Percentiles rank a stretch among this genome's conserved stretches.
These are phyloP conservation scores for Aureobasidium sp. DNA, from an alignment of 2,329 filamentous ascomycete species.

Conservation along the genomic window DNA sequence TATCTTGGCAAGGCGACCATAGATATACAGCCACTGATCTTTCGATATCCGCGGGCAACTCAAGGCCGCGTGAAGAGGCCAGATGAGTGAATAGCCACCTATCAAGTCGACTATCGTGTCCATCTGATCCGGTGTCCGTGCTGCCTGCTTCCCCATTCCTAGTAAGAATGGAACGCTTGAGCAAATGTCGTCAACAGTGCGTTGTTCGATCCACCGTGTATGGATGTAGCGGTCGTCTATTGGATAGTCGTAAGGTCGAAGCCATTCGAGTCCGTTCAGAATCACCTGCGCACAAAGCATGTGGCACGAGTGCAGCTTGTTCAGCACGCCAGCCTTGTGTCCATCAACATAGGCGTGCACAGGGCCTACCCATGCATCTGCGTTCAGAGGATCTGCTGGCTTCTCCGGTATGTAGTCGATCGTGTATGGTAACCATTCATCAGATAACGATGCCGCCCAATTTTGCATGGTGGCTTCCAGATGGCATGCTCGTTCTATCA, in stretches of 20 bases:
- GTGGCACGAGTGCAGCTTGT: constrained; percentile 8
- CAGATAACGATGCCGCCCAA: constrained; percentile 6
- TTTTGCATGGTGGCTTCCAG: constrained; percentile 6
- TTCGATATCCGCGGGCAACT: constrained; percentile 1
- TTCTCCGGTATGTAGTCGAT: constrained; percentile 5
- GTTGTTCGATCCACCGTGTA: constrained; percentile 7
- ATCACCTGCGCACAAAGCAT: constrained; percentile 7
- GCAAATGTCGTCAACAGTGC: constrained; percentile 15
- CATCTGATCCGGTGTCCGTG: constrained; percentile 1
- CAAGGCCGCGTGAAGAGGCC: constrained; percentile 4
- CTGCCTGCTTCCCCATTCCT: not conserved
- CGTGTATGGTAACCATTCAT: constrained; percentile 8
- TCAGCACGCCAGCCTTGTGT: constrained; percentile 7
- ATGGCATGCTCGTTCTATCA: constrained; percentile 9
- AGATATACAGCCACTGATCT: constrained; percentile 9
- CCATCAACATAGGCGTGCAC: constrained; percentile 1
- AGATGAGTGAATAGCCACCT: constrained; percentile 11
- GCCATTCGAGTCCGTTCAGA: constrained; percentile 3
- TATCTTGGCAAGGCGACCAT: constrained; percentile 9
- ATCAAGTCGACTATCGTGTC: constrained; percentile 14
- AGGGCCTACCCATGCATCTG: constrained; percentile 13
- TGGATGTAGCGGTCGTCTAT: constrained; percentile 14
- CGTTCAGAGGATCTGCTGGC: not conserved
- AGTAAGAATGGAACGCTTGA: constrained; percentile 13
- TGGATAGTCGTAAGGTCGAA: not conserved